phyloP scores from a whole-genome alignment of 148 eudicot genomes.

The Salicornia ramosissima region DNA sequence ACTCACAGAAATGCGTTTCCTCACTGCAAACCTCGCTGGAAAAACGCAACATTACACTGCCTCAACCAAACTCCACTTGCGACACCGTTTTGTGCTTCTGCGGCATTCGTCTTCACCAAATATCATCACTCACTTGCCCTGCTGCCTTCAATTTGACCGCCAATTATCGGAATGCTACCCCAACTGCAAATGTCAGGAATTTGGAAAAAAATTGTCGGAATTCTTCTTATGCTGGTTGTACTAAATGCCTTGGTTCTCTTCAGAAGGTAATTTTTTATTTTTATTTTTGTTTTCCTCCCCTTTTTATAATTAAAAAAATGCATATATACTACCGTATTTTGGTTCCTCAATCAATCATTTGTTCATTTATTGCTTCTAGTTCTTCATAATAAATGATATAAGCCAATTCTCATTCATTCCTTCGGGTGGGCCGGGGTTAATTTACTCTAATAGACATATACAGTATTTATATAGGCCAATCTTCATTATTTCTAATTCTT shows the following conservation, averaged over 20 bases:
- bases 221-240: conserved; percentile 87
- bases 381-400: not conserved
- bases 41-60: conserved; percentile 49
- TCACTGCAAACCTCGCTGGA: conserved; percentile 62
- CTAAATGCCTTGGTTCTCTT: conserved; percentile 83
- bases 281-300: too few relatives aligned
- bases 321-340: too few relatives aligned
- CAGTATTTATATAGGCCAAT: too few relatives aligned
- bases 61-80: conserved; percentile 70
- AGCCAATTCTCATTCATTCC: not conserved
- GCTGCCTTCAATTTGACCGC: conserved; percentile 67
- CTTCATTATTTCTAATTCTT: too few relatives aligned
- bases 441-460: too few relatives aligned
- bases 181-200: conserved; percentile 68
- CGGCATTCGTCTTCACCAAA: conserved; percentile 81
- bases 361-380: conserved; percentile 25
- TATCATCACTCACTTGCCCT: conserved; percentile 68
- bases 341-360: conserved; percentile 36
- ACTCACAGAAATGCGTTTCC: conserved; percentile 85
- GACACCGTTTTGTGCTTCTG: conserved; percentile 87
- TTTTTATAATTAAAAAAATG: too few relatives aligned
- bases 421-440: not conserved
- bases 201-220: conserved; percentile 73
- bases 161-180: conserved; percentile 43
- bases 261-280: conserved; percentile 52